Base-by-base conservation (phyloP, 2,329 filamentous ascomycete genomes). In the Colletotrichum theobromicola region DNA sequence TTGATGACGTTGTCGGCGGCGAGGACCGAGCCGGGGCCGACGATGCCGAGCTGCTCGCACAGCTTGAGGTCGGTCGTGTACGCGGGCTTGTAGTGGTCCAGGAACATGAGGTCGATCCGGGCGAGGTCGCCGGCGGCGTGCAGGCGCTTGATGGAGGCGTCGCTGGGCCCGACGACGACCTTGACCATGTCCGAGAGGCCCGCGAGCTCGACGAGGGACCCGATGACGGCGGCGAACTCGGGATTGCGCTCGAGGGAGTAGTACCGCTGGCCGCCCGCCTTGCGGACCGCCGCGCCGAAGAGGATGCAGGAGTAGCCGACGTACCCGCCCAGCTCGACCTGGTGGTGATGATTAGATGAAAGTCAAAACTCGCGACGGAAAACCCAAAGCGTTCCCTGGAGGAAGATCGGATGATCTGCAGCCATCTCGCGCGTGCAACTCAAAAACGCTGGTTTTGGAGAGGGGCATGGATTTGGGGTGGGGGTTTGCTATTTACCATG, bases 251-350 rank as follows among this genome's bases (percentile, higher is more conserved):
- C 95, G 7, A 97, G 85, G 78, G 92, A 94, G 81, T 90, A 92
- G 84, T 95, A 96, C 28, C 86, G 4, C 93, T 93, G 13, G 93
- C 93, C 42, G 69, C 42, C 57, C 4, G 88, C 89, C 64, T 88
- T 87, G 72, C 90, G 89, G 18, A 94, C 85, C 1, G 93, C 92
- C 42, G 91, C 88, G 58, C 90, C 93, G 79, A 96, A 96, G 2
- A 95, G 87, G 74, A 97, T 91, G 74, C 93, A 92, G 0, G 94
- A 96, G 85, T 97, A 97, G 55, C 94, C 94, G 24, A 95, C 89
- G 82, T 96, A 97, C 63, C 94, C 93, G 61, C 95, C 94, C 0
- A 97, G 88, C 81, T 97, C 94, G 61, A 96, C 88, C 83, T 84
- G 8, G 5, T 7, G 55, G 26, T n/a, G 24, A 15, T 32, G 26